These are phyloP conservation scores for Suillus ampliporus DNA, from an alignment of 768 basidiomycete genomes.

Conservation along the genomic window DNA sequence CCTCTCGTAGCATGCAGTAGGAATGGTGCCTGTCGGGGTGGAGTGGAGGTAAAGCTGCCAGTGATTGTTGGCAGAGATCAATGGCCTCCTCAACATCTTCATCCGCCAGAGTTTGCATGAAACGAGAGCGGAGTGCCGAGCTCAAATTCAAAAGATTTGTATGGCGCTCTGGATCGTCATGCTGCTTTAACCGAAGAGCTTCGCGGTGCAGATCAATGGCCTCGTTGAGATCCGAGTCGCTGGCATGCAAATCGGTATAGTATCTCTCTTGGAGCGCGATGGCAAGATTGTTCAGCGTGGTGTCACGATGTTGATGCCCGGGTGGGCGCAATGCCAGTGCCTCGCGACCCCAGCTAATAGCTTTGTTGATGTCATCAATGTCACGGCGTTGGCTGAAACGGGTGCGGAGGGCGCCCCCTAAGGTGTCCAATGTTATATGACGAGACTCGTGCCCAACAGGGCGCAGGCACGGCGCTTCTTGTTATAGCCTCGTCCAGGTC, in stretches of 20 bases:
- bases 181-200: constrained; percentile 15
- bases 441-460: constrained; percentile 12
- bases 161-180: constrained; percentile 16
- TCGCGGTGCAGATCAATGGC: constrained; percentile 15
- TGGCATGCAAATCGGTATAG: constrained; percentile 16
- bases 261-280: constrained; percentile 12
- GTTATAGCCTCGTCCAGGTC: constrained; percentile 20
- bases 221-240: constrained; percentile 20
- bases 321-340: constrained; percentile 2
- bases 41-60: not conserved
- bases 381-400: constrained; percentile 15
- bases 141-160: constrained; percentile 13
- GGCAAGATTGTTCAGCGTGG: constrained; percentile 20
- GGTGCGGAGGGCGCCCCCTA: constrained; percentile 14
- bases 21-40: not conserved
- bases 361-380: constrained; percentile 20
- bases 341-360: constrained; percentile 13
- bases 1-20: too few relatives aligned
- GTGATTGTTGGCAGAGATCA: not conserved
- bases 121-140: not conserved
- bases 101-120: not conserved
- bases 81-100: not conserved
- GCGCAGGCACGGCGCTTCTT: not conserved
- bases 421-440: constrained; percentile 12
- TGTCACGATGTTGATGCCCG: constrained; percentile 5